Conservation (phyloP, 2,329 filamentous ascomycete genomes). For the Talaromyces verruculosus region DNA sequence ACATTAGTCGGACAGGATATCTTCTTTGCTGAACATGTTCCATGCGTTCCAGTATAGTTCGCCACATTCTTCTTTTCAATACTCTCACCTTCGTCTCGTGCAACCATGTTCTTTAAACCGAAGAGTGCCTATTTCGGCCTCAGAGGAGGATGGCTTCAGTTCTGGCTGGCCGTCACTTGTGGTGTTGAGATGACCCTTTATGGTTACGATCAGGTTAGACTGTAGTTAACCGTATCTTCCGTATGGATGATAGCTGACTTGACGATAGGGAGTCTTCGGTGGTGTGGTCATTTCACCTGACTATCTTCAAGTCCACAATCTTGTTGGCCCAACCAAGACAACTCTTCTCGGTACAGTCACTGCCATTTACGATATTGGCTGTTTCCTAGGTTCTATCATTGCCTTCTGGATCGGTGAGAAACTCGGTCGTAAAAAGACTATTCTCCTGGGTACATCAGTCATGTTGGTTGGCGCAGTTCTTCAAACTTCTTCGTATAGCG, state of each 20-base stretch:
- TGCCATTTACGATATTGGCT: conserved; percentile 60
- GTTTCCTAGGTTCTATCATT: conserved; percentile 55
- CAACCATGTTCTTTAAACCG: conserved; percentile 2
- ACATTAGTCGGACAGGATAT: not conserved
- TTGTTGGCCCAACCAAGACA: conserved; percentile 38
- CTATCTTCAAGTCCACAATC: conserved; percentile 51
- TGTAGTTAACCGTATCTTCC: not conserved
- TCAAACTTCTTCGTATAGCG: conserved; percentile 47
- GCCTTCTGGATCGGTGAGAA: conserved; percentile 48
- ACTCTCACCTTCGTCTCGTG: not conserved
- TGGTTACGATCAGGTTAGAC: conserved; percentile 47
- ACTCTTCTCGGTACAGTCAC: conserved; percentile 48
- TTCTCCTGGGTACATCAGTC: conserved; percentile 49
- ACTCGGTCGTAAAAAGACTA: conserved; percentile 49
- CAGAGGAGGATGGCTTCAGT: conserved; percentile 56
- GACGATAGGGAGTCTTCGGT: conserved; percentile 47
- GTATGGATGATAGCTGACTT: not conserved
- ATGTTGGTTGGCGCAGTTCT: conserved; percentile 52
- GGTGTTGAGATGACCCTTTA: conserved; percentile 49
- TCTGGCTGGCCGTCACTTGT: conserved; percentile 51
- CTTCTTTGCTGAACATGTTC: not conserved
- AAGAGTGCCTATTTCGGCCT: conserved; percentile 50
- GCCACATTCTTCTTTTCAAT: not conserved
- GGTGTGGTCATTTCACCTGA: conserved; percentile 57
- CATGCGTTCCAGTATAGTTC: not conserved